Conservation (phyloP, 129 eudicot species). For the Chrysanthemum seticuspe region DNA sequence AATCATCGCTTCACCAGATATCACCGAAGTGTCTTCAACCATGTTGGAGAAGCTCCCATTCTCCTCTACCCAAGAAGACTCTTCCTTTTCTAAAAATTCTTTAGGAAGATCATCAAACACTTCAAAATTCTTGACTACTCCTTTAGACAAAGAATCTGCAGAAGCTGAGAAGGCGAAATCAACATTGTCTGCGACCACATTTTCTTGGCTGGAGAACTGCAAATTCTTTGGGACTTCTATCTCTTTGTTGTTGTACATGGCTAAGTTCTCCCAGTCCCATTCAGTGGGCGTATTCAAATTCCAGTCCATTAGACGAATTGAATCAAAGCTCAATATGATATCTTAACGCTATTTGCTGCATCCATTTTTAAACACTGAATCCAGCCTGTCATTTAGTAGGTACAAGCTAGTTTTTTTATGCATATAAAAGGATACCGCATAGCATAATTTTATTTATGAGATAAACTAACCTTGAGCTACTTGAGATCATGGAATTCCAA, state of each 20-base stretch:
- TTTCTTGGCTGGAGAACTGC: constrained; percentile 34
- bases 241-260: constrained; percentile 39
- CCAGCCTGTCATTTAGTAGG: constrained; percentile 25
- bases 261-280: constrained; percentile 53
- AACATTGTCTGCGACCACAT: constrained; percentile 13
- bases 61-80: constrained; percentile 34
- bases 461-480: constrained; percentile 34
- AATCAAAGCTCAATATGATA: constrained; percentile 19
- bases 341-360: constrained; percentile 22
- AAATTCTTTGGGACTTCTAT: constrained; percentile 36
- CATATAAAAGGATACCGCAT: constrained; percentile 18
- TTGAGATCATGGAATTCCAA: constrained; percentile 19
- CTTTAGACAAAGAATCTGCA: constrained; percentile 28
- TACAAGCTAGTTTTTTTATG: neutral
- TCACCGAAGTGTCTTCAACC: constrained; percentile 39
- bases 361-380: constrained; percentile 27
- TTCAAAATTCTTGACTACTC: constrained; percentile 21
- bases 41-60: constrained; percentile 30
- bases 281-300: constrained; percentile 41
- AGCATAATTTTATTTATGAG: neutral
- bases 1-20: constrained; percentile 42
- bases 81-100: constrained; percentile 31
- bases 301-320: constrained; percentile 39
- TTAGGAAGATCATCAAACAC: constrained; percentile 28
- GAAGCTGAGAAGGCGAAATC: constrained; percentile 38